Evolutionary conservation across 2,329 filamentous ascomycete genomes (phyloP), one percentile per base, ranked within the genome.

Genomic region (Meredithiella fracta): DNA sequence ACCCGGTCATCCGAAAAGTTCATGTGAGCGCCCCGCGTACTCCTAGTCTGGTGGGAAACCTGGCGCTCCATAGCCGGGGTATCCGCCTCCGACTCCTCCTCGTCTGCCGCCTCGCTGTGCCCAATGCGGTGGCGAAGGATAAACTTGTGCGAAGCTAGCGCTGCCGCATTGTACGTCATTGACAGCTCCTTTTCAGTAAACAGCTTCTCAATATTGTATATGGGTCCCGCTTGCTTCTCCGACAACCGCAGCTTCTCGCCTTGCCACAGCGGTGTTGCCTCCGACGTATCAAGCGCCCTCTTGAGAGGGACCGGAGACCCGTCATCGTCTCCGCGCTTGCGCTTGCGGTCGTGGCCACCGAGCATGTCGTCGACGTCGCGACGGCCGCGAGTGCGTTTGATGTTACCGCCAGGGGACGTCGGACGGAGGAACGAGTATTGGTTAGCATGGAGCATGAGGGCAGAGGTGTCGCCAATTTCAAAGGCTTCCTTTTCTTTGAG

Each of bases 101-200:
- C 72, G 11, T 73, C 78, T 42, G 68, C 72, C 42, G 69, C 72
- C 49, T 69, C 67, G 34, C 52, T 54, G 14, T 52, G 47, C n/a
- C 59, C 59, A 23, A 40, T 51, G 52, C 75, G 76, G 63, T 80
- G 78, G 37, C 77, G 75, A 54, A 81, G 67, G 57, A 83, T 72
- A 62, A 80, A 77, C 59, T 78, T 76, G 64, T 82, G 77, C 7
- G 81, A 75, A 1, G 79, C 79, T 20, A 82, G 62, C 29, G 80
- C 79, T 3, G 81, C 77, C 3, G 72, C 69, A 59, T 82, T 83
- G 65, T 83, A 83, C 26, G 78, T 78, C 70, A 84, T 74, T 3
- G 76, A 73, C 29, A 85, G 72, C 67, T 85, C 81, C 66, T 82
- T 83, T 62, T 85, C 81, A 0, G 80, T 84, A 53, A 85, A 85